Evolutionary conservation across 768 basidiomycete genomes (phyloP).

Genomic region (Russula sp.): DNA sequence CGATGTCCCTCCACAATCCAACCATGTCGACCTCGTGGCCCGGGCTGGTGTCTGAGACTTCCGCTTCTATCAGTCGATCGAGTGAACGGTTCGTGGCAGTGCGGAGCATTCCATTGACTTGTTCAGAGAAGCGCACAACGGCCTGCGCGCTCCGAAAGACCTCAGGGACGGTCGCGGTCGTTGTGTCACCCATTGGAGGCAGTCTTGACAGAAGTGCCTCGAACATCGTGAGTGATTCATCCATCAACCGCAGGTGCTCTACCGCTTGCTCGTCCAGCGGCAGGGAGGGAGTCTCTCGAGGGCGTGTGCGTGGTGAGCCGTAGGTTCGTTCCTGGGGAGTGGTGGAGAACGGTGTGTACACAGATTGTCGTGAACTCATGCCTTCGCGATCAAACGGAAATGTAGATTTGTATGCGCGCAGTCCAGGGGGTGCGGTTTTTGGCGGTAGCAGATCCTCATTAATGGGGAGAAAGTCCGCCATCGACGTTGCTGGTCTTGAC

Average conservation of each 20-base stretch:
- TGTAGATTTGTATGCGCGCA: conserved; percentile 38
- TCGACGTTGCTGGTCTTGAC: conserved; percentile 28
- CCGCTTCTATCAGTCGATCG: conserved; percentile 68
- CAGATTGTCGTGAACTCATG: conserved; percentile 5
- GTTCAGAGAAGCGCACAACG: conserved; percentile 59
- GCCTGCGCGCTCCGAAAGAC: conserved; percentile 53
- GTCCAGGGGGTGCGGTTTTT: conserved; percentile 33
- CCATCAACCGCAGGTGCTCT: conserved; percentile 65
- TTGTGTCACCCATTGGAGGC: conserved; percentile 36
- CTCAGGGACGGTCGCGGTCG: conserved; percentile 40
- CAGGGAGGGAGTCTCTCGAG: conserved; percentile 1
- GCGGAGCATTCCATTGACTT: conserved; percentile 55
- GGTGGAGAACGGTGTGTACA: conserved; percentile 13
- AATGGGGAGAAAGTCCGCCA: conserved; percentile 26
- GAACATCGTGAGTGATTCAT: conserved; percentile 63
- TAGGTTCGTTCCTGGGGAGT: conserved; percentile 20
- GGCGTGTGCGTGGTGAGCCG: conserved; percentile 19
- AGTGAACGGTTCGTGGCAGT: conserved; percentile 50
- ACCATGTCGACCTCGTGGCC: conserved; percentile 33
- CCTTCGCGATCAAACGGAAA: conserved; percentile 29
- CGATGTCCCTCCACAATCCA: conserved; percentile 62
- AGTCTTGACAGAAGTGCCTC: conserved; percentile 57
- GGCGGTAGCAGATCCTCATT: conserved; percentile 27
- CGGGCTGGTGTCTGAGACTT: conserved; percentile 47
- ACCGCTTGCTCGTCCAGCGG: conserved; percentile 22